Evolutionary conservation across 345 rosid genomes (phyloP), one percentile per base, ranked within the genome.

Genomic region (Dovyalis caffra): DNA sequence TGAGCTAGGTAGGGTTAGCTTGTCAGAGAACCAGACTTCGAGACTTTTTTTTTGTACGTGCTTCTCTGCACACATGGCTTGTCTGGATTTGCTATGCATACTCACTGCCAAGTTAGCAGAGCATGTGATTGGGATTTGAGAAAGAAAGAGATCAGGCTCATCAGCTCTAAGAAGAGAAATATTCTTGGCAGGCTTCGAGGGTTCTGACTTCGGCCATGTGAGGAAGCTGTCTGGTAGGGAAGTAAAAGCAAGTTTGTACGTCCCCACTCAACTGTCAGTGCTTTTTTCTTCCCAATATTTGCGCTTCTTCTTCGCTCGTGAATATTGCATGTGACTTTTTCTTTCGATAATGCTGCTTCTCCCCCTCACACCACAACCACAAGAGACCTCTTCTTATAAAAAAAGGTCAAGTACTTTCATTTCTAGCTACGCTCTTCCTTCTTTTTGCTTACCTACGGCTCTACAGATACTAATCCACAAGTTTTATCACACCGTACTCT

Each of bases 271-370:
- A 43, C 47, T 43, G 47, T 43, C 47, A 43, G 47, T 43, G 47
- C 47, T n/a, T n/a, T n/a, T 43, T 43, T 12, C 47, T 43, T 43
- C 3, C 12, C 47, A 43, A 3, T 43, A 43, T 43, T 43, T 43
- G 4, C 38, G n/a, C 18, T 14, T 3, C 47, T 3, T 43, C 14
- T 29, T 29, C 33, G 8, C 1, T 34, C 26, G 6, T 40, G 47
- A 10, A 26, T 5, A 16, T 20, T 32, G 66, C 78, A 75, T 76
- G 74, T 76, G 78, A 76, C 78, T 58, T 43, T 7, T 74, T 58
- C 43, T 7, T 31, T 60, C 64, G 49, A 68, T 75, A 29, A n/a
- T 40, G 43, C 45, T 15, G 69, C 60, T 69, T n/a, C n/a, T n/a
- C n/a, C n/a, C n/a, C 14, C 29, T 67, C 68, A n/a, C 74, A 32